These are phyloP conservation scores for Lachnellula hyalina DNA, from an alignment of 2,329 filamentous ascomycete species.

Conservation along the genomic window DNA sequence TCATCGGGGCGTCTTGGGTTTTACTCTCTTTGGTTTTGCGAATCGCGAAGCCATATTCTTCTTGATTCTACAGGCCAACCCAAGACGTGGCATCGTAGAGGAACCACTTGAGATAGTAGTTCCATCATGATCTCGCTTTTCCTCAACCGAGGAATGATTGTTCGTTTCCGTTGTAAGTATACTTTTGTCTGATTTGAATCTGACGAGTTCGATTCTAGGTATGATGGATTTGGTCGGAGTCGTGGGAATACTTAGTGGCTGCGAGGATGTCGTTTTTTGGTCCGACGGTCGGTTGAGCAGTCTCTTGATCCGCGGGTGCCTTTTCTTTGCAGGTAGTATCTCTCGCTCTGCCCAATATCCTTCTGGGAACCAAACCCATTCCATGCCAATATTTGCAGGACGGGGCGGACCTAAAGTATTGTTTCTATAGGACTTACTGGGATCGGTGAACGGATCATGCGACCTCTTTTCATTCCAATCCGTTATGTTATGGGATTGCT, in stretches of 20 bases:
- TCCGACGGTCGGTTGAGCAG: conserved; percentile 15
- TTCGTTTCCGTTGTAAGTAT: not conserved
- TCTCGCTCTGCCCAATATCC: conserved; percentile 60
- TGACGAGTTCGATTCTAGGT: conserved; percentile 5
- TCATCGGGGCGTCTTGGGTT: not conserved
- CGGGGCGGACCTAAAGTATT: conserved; percentile 45
- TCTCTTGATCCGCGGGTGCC: conserved; percentile 8
- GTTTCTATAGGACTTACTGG: not conserved
- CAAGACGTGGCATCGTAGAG: not conserved
- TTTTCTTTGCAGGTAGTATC: conserved; percentile 10
- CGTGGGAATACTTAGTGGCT: not conserved
- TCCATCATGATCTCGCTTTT: not conserved
- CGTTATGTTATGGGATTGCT: conserved; percentile 2
- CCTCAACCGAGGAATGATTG: not conserved
- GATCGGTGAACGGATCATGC: not conserved
- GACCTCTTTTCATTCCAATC: conserved; percentile 18
- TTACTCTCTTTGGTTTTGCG: conserved; percentile 12
- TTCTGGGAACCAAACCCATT: conserved; percentile 60
- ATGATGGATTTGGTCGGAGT: not conserved
- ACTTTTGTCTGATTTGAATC: not conserved
- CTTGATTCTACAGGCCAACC: conserved; percentile 23
- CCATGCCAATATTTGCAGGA: conserved; percentile 47
- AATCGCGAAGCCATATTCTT: conserved; percentile 14
- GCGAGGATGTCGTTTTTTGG: not conserved
- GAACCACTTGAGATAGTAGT: too few relatives aligned